These are phyloP conservation scores for Galerina marginata DNA, from an alignment of 768 basidiomycete species.

Conservation along the genomic window DNA sequence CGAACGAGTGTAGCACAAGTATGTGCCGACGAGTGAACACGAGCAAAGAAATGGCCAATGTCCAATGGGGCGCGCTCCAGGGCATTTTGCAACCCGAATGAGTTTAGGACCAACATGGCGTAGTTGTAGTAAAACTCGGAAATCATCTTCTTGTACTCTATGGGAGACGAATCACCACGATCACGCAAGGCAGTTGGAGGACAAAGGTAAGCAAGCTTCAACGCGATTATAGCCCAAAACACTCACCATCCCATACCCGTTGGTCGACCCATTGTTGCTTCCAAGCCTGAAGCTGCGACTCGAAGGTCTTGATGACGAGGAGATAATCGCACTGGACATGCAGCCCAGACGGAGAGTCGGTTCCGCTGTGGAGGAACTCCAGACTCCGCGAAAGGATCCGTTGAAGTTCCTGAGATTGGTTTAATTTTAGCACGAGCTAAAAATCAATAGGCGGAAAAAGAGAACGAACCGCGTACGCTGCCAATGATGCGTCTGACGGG, in stretches of 20 bases:
- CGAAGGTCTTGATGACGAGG: slow-evolving; percentile 82
- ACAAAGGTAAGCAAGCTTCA: neutral
- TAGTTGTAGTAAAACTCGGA: slow-evolving; percentile 85
- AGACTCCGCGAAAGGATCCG: slow-evolving; percentile 87
- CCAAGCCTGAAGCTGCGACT: slow-evolving; percentile 71
- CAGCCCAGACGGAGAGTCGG: slow-evolving; percentile 79
- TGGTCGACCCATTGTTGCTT: slow-evolving; percentile 60
- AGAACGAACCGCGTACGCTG: slow-evolving; percentile 74
- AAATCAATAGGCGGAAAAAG: slow-evolving; percentile 1
- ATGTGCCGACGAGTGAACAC: slow-evolving; percentile 75
- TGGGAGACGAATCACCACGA: slow-evolving; percentile 1
- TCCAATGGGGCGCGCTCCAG: slow-evolving; percentile 76
- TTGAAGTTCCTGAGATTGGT: slow-evolving; percentile 71
- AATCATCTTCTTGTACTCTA: slow-evolving; percentile 55
- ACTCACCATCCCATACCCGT: slow-evolving; percentile 37
- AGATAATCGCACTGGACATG: slow-evolving; percentile 86
- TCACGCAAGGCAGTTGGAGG: neutral
- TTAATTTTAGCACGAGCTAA: slow-evolving; percentile 12
- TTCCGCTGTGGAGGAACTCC: slow-evolving; percentile 89
- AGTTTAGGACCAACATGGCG: slow-evolving; percentile 87
- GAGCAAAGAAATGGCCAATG: slow-evolving; percentile 83
- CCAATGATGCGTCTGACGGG: slow-evolving; percentile 70
- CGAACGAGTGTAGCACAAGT: slow-evolving; percentile 74
- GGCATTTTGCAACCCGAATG: slow-evolving; percentile 97
- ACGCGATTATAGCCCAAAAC: neutral